These are phyloP conservation scores for Yamadazyma sp. DNA, from an alignment of 1,139 yeast genomes.

Conservation along the genomic window DNA sequence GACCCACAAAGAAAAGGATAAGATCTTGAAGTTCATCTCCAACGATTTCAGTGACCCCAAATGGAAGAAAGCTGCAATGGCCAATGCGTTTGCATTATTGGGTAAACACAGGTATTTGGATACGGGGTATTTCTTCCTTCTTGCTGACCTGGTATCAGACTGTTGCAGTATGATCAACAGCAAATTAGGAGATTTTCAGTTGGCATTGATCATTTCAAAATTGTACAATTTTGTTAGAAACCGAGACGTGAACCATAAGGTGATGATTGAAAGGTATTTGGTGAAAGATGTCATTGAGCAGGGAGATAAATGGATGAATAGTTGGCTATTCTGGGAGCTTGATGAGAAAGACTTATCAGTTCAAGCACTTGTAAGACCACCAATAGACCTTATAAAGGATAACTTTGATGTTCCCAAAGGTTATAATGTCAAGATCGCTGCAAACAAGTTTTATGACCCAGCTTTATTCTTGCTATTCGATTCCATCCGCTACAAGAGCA, in stretches of 20 bases:
- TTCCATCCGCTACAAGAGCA: conserved; percentile 51
- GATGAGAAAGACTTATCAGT: conserved; percentile 53
- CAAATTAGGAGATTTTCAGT: conserved; percentile 62
- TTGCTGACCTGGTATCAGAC: conserved; percentile 78
- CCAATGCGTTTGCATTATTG: conserved; percentile 86
- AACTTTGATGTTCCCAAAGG: conserved; percentile 19
- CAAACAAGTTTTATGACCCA: conserved; percentile 70
- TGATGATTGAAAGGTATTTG: conserved; percentile 45
- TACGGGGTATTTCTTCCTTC: conserved; percentile 85
- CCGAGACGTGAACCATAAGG: conserved; percentile 10
- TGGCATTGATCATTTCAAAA: conserved; percentile 81
- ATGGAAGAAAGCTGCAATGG: conserved; percentile 86
- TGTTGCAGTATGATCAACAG: conserved; percentile 70
- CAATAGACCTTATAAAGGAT: conserved; percentile 41
- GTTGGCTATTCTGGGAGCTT: conserved; percentile 79
- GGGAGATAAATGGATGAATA: conserved; percentile 82
- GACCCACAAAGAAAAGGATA: conserved; percentile 77
- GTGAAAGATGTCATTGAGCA: conserved; percentile 56
- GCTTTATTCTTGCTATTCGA: conserved; percentile 67
- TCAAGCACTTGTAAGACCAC: conserved; percentile 63
- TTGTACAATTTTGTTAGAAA: conserved; percentile 45
- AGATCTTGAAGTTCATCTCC: conserved; percentile 71
- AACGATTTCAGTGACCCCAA: conserved; percentile 74
- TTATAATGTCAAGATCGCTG: conserved; percentile 19
- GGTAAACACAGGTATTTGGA: conserved; percentile 86